Evolutionary conservation across 306 rosid species (phyloP).

Genomic region (Prunus dulcis): DNA sequence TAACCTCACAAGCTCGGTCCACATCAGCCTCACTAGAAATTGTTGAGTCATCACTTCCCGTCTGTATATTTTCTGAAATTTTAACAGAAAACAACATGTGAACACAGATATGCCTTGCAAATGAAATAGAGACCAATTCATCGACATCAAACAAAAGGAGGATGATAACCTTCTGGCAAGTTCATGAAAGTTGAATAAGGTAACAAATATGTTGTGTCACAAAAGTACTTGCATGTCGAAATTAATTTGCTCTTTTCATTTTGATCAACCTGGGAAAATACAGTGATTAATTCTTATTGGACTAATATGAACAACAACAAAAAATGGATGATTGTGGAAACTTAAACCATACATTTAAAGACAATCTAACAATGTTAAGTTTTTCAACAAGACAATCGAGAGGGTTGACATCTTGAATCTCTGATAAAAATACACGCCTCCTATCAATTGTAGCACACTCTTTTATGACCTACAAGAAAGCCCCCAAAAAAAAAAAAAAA

Average conservation of each 20-base stretch:
- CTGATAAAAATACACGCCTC: constrained; percentile 72
- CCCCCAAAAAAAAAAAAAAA: background rate
- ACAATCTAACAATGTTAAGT: constrained; percentile 34
- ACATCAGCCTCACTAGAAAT: constrained; percentile 57
- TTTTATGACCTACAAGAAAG: constrained; percentile 47
- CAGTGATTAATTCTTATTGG: background rate
- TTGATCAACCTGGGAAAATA: constrained; percentile 34
- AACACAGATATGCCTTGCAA: background rate
- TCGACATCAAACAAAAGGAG: background rate
- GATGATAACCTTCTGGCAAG: constrained; percentile 45
- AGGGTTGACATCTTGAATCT: constrained; percentile 60
- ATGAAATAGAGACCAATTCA: background rate
- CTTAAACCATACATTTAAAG: constrained; percentile 35
- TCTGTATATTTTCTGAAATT: constrained; percentile 34
- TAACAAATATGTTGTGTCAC: constrained; percentile 52
- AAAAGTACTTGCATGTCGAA: constrained; percentile 43
- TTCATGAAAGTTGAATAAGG: constrained; percentile 56
- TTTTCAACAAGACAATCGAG: constrained; percentile 59
- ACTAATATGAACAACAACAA: no score
- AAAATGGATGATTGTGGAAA: background rate
- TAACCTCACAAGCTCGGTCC: constrained; percentile 30
- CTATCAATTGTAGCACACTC: constrained; percentile 37
- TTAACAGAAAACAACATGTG: background rate
- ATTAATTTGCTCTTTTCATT: constrained; percentile 31
- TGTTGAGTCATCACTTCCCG: constrained; percentile 56